Percentiles rank a stretch among this genome's conserved stretches.
Conservation (phyloP, 257 asterid species). For the Striga asiatica region DNA sequence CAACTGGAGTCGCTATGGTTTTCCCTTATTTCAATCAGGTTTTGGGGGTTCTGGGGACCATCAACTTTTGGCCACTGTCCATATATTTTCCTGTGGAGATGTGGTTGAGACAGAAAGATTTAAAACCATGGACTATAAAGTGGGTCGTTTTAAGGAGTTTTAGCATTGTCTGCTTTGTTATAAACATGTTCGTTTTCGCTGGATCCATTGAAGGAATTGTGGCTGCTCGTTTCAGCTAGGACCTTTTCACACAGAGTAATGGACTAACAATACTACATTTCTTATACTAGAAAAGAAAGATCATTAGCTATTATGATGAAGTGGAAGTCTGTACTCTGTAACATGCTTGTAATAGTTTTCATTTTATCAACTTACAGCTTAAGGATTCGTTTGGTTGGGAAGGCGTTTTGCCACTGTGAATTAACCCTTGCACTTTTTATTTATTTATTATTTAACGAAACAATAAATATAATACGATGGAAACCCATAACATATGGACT, state of each 20-base stretch:
- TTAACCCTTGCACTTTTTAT: no score
- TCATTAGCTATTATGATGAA: no score
- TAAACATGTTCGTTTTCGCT: constrained; percentile 44
- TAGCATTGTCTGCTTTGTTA: constrained; percentile 35
- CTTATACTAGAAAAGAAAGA: no score
- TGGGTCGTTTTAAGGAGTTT: constrained; percentile 34
- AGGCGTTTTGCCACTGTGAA: no score
- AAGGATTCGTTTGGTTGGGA: no score
- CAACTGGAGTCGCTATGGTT: constrained; percentile 49
- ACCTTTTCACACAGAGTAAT: no score
- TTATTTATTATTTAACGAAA: no score
- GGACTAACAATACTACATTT: not conserved
- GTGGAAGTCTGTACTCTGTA: no score
- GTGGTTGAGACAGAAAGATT: constrained; percentile 49
- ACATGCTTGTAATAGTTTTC: no score
- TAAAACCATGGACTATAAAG: constrained; percentile 39
- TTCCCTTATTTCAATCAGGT: constrained; percentile 84
- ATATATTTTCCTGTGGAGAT: constrained; percentile 79
- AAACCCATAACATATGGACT: no score
- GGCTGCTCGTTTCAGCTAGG: constrained; percentile 36
- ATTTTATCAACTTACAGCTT: no score
- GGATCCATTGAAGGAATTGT: constrained; percentile 64
- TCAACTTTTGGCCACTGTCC: constrained; percentile 66
- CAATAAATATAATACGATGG: no score
- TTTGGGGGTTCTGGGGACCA: constrained; percentile 57